A percentile compares a stretch with the other conserved stretches of the same genome.
phyloP scores from a whole-genome alignment of 495 filamentous ascomycete species.

The Xylaria acuta region DNA sequence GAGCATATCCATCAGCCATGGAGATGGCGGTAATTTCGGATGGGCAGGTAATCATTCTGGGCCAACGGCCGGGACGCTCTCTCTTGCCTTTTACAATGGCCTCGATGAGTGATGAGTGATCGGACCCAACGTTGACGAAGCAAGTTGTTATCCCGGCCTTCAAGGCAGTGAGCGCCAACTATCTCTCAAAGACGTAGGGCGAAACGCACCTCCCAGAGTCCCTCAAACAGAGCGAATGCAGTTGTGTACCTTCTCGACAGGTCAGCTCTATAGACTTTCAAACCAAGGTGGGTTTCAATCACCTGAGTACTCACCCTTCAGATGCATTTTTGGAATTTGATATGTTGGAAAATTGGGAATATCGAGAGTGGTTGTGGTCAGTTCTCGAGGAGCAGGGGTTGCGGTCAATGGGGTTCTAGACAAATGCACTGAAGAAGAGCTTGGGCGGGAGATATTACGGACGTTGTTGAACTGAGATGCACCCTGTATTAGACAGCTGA shows the following conservation, averaged over 20 bases:
- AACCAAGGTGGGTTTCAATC: background rate
- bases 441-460: background rate
- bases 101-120: conserved; percentile 78
- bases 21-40: conserved; percentile 75
- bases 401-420: background rate
- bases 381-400: background rate
- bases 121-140: conserved; percentile 80
- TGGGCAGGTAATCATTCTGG: conserved; percentile 76
- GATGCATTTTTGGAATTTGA: background rate
- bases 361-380: conserved; percentile 29
- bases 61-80: conserved; percentile 56
- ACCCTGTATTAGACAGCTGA: too few species aligned
- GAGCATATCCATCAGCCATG: conserved; percentile 81
- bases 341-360: conserved; percentile 42
- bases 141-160: conserved; percentile 72
- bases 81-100: conserved; percentile 75
- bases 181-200: background rate
- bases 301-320: background rate
- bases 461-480: background rate
- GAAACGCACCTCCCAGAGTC: conserved; percentile 64
- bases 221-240: conserved; percentile 80
- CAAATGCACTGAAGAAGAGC: background rate
- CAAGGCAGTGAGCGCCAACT: conserved; percentile 15
- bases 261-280: background rate
- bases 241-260: conserved; percentile 62